Conservation (phyloP, 768 basidiomycete species). For the Gymnopilus dilepis region DNA sequence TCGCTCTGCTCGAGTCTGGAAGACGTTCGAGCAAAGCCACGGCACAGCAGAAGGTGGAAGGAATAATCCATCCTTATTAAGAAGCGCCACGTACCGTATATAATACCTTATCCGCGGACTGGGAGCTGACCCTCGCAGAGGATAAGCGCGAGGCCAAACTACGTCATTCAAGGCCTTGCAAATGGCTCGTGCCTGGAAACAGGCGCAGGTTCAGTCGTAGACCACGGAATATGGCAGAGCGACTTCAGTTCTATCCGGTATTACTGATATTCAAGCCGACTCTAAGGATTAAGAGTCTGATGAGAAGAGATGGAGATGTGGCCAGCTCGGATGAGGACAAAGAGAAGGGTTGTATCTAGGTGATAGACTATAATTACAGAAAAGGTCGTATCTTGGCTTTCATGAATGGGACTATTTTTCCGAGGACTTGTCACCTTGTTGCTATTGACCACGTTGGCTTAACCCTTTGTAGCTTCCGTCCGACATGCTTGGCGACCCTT, state of each 20-base stretch:
- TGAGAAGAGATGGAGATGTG: conserved; percentile 57
- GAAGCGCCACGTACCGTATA: conserved; percentile 74
- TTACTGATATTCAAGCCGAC: conserved; percentile 63
- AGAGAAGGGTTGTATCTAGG: neutral
- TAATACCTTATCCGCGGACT: conserved; percentile 88
- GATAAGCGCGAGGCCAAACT: conserved; percentile 92
- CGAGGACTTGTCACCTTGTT: no score
- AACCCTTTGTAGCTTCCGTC: no score
- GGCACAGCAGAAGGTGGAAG: conserved; percentile 84
- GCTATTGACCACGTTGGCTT: no score
- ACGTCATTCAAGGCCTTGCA: conserved; percentile 95
- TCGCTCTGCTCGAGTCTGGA: conserved; percentile 95
- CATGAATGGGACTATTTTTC: no score
- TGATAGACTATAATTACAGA: no score
- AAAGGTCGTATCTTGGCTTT: no score
- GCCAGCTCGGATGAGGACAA: conserved; percentile 31
- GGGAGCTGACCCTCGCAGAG: conserved; percentile 95
- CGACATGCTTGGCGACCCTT: no score
- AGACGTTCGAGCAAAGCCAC: conserved; percentile 84
- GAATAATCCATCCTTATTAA: conserved; percentile 74
- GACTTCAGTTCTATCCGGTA: conserved; percentile 73
- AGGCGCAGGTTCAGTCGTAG: conserved; percentile 73
- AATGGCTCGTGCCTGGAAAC: conserved; percentile 93
- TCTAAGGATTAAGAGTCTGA: conserved; percentile 37
- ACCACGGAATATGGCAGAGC: conserved; percentile 88